Evolutionary conservation across 2,329 filamentous ascomycete species (phyloP).

Genomic region (Graphilbum sp.): DNA sequence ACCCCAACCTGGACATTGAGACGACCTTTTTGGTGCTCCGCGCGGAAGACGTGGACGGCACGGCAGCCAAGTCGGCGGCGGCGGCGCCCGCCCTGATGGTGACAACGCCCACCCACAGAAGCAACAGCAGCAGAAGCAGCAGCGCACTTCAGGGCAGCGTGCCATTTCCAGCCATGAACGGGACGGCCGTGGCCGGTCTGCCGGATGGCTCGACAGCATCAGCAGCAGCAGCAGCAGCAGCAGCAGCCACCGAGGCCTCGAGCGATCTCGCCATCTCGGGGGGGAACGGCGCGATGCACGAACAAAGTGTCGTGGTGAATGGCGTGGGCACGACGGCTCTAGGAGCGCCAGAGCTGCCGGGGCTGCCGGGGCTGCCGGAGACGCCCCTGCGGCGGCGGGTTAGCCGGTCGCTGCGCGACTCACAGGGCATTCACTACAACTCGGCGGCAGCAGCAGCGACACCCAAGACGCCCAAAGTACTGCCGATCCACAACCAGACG

Average conservation of each 20-base stretch:
- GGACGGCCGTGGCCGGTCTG: conserved; percentile 11
- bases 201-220: neutral
- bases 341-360: conserved; percentile 12
- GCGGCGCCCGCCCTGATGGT: conserved; percentile 17
- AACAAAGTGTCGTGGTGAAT: too few species aligned
- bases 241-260: too few species aligned
- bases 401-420: conserved; percentile 32
- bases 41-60: conserved; percentile 73
- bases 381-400: conserved; percentile 17
- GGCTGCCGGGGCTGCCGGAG: neutral
- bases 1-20: conserved; percentile 87
- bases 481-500: conserved; percentile 66
- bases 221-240: conserved; percentile 14
- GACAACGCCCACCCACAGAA: conserved; percentile 21
- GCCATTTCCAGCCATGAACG: conserved; percentile 20
- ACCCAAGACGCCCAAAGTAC: conserved; percentile 44
- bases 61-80: conserved; percentile 29
- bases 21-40: conserved; percentile 60
- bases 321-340: conserved; percentile 18
- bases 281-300: too few species aligned
- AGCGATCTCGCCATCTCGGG: too few species aligned
- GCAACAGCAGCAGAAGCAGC: conserved; percentile 18
- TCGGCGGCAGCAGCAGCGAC: conserved; percentile 21
- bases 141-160: neutral
- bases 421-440: conserved; percentile 30